Conservation (phyloP, 2,329 filamentous ascomycete species). For the Fonsecaea pugnacius region DNA sequence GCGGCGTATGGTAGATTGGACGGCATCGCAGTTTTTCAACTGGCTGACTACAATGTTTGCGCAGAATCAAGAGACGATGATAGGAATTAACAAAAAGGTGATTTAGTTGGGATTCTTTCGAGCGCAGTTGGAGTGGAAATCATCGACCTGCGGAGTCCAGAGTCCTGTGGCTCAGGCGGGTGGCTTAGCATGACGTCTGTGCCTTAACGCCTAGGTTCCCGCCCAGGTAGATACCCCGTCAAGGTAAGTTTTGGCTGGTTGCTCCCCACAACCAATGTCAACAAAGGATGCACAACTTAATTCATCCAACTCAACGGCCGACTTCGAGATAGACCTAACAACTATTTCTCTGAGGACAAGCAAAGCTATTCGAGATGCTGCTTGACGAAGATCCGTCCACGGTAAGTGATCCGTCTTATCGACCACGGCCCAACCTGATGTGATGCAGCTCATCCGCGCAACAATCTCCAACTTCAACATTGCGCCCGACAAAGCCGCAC, state of each 20-base stretch:
- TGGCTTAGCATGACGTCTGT: conserved; percentile 22
- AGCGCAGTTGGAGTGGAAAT: not conserved
- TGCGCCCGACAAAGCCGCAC: conserved; percentile 79
- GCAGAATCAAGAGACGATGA: not conserved
- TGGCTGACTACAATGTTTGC: not conserved
- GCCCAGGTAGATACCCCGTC: no score
- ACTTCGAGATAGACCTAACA: not conserved
- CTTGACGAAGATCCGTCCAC: conserved; percentile 91
- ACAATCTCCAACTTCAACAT: conserved; percentile 97
- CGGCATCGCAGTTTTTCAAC: conserved; percentile 41
- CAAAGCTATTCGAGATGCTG: conserved; percentile 64
- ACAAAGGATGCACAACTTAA: not conserved
- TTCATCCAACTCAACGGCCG: not conserved
- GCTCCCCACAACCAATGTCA: conserved; percentile 26
- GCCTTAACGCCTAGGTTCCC: no score
- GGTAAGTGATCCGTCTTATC: conserved; percentile 55
- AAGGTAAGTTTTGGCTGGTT: conserved; percentile 9
- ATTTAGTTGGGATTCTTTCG: not conserved
- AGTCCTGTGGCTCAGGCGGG: conserved; percentile 19
- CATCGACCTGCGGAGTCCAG: not conserved
- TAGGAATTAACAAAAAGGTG: not conserved
- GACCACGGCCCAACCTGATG: conserved; percentile 10
- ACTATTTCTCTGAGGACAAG: not conserved
- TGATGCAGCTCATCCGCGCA: conserved; percentile 77
- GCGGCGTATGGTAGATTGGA: conserved; percentile 78